Conservation (phyloP, 2,329 filamentous ascomycete species). For the Aspergillus chevalieri region DNA sequence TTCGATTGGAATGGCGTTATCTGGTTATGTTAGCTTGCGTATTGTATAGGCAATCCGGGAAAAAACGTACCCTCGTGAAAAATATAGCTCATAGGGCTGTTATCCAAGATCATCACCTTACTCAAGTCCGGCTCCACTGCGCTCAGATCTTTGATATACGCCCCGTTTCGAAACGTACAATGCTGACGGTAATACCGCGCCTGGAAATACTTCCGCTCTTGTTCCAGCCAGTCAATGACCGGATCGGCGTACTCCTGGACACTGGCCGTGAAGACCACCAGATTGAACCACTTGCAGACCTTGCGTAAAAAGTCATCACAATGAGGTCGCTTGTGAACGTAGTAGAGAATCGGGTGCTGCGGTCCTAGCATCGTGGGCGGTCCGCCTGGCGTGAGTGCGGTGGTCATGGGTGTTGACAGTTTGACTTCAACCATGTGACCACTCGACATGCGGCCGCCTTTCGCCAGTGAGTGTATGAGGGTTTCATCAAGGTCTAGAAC, state of each 20-base stretch:
- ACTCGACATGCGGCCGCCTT: constrained; percentile 89
- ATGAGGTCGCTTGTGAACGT: constrained; percentile 94
- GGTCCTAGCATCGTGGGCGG: constrained; percentile 65
- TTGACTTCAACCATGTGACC: constrained; percentile 99
- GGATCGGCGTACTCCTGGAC: constrained; percentile 98
- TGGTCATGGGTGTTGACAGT: constrained; percentile 45
- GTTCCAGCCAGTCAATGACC: constrained; percentile 97
- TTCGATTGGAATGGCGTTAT: constrained; percentile 98
- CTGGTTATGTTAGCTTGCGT: constrained; percentile 44
- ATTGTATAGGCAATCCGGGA: constrained; percentile 1
- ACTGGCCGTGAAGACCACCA: constrained; percentile 93
- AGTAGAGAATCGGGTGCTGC: constrained; percentile 95
- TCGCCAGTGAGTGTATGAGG: constrained; percentile 94
- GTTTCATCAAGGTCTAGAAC: constrained; percentile 96
- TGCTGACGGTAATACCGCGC: constrained; percentile 93
- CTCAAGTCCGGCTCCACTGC: constrained; percentile 94
- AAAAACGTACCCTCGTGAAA: constrained; percentile 80
- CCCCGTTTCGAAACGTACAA: constrained; percentile 89
- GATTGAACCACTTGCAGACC: constrained; percentile 96
- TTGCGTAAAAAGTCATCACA: constrained; percentile 95
- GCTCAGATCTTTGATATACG: constrained; percentile 96
- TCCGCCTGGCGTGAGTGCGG: constrained; percentile 39
- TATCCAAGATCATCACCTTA: constrained; percentile 98
- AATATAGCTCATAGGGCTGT: constrained; percentile 95
- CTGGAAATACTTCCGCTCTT: constrained; percentile 93